Evolutionary conservation across 2,329 filamentous ascomycete species (phyloP).

Genomic region (Sporothrix brunneoviolacea): DNA sequence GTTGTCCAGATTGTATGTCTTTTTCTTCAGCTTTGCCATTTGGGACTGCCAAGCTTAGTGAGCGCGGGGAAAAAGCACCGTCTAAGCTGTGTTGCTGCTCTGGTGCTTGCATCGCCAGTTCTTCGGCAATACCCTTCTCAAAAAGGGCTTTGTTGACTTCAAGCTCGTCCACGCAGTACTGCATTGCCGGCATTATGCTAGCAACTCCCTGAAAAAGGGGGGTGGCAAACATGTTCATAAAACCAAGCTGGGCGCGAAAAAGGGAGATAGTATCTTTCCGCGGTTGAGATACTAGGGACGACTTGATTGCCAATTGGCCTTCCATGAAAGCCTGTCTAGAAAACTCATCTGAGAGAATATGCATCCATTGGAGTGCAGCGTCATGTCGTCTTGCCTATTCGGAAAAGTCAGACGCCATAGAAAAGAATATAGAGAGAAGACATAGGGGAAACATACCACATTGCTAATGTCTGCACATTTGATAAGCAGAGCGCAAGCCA

Average conservation of each 20-base stretch:
- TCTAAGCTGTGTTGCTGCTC: conserved; percentile 32
- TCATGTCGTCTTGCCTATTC: conserved; percentile 76
- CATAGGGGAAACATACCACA: conserved; percentile 57
- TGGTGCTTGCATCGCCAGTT: conserved; percentile 47
- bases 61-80: conserved; percentile 38
- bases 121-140: conserved; percentile 58
- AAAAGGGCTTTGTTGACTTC: conserved; percentile 69
- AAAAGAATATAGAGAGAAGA: not conserved
- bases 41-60: conserved; percentile 33
- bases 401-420: conserved; percentile 15
- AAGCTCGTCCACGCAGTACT: conserved; percentile 77
- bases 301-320: conserved; percentile 75
- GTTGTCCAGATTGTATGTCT: not conserved
- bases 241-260: conserved; percentile 82
- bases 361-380: conserved; percentile 81
- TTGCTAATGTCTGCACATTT: conserved; percentile 99
- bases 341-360: conserved; percentile 92
- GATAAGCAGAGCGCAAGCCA: conserved; percentile 87
- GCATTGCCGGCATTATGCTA: conserved; percentile 77
- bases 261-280: conserved; percentile 78
- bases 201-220: conserved; percentile 85
- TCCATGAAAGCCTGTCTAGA: conserved; percentile 91
- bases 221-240: conserved; percentile 93
- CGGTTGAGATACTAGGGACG: conserved; percentile 78
- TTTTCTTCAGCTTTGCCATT: not conserved